These are phyloP conservation scores for Dionaea muscipula DNA, from an alignment of 179 eudicot genomes.

Conservation along the genomic window DNA sequence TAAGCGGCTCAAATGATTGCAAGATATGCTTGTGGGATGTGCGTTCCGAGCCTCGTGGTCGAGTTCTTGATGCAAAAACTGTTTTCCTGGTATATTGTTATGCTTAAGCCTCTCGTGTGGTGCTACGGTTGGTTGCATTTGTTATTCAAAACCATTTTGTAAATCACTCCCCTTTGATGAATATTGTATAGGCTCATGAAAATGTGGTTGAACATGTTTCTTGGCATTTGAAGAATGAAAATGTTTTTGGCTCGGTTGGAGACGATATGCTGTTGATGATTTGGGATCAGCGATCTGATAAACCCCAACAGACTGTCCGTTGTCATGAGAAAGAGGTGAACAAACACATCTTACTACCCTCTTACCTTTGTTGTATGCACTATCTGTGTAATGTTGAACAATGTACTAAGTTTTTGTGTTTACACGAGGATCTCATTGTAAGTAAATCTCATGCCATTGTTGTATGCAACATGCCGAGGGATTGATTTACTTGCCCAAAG, in stretches of 20 bases:
- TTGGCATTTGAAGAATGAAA: slow-evolving; percentile 70
- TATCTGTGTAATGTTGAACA: background rate
- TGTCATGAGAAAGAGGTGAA: slow-evolving; percentile 85
- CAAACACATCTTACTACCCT: background rate
- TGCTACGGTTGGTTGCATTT: background rate
- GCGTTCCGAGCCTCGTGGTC: slow-evolving; percentile 45
- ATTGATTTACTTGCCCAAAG: too few relatives aligned
- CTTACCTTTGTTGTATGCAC: background rate
- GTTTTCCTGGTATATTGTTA: slow-evolving; percentile 43
- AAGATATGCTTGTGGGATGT: slow-evolving; percentile 90
- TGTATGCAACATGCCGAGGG: too few relatives aligned
- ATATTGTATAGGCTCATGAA: slow-evolving; percentile 47
- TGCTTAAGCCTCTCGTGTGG: background rate
- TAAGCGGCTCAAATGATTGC: slow-evolving; percentile 87
- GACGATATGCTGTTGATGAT: slow-evolving; percentile 75
- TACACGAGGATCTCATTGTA: too few relatives aligned
- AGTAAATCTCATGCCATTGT: too few relatives aligned
- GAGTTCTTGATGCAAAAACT: slow-evolving; percentile 53
- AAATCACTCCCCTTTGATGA: background rate
- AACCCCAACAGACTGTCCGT: slow-evolving; percentile 52
- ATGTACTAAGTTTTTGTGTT: too few relatives aligned
- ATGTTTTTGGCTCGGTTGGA: slow-evolving; percentile 77
- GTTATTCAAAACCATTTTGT: background rate
- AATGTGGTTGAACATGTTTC: slow-evolving; percentile 71
- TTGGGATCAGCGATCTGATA: slow-evolving; percentile 81